Conservation (phyloP, 179 eudicot species). For the Sideroxylon spinosum region DNA sequence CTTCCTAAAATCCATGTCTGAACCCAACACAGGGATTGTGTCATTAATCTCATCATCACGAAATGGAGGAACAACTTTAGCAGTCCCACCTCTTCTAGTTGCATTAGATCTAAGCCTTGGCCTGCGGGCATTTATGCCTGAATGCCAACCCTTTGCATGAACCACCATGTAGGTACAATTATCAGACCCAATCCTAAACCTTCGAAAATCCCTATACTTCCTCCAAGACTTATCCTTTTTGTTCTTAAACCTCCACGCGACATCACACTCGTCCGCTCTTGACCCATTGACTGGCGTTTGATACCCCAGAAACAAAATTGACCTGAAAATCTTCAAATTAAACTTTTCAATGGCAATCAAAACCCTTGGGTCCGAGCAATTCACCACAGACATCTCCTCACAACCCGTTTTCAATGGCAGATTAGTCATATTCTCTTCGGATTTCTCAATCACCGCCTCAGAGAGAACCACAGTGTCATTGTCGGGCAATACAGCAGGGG, state of each 20-base stretch:
- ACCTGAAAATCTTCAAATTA: slow-evolving; percentile 58
- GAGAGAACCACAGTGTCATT: slow-evolving; percentile 25
- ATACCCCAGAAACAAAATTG: slow-evolving; percentile 63
- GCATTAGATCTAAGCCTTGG: slow-evolving; percentile 39
- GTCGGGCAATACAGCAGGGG: slow-evolving; percentile 26
- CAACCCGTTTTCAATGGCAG: slow-evolving; percentile 39
- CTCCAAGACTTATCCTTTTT: slow-evolving; percentile 91
- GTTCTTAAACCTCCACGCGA: slow-evolving; percentile 88
- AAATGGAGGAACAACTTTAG: slow-evolving; percentile 27
- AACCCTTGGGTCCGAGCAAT: slow-evolving; percentile 85
- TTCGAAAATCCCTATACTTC: slow-evolving; percentile 80
- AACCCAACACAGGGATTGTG: slow-evolving; percentile 59
- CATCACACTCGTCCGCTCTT: slow-evolving; percentile 69
- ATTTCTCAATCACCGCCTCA: slow-evolving; percentile 45
- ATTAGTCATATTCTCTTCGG: slow-evolving; percentile 41
- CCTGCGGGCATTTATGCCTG: slow-evolving; percentile 77
- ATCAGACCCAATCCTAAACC: slow-evolving; percentile 66
- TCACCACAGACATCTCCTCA: slow-evolving; percentile 40
- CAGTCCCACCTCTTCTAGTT: slow-evolving; percentile 22
- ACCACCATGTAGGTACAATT: slow-evolving; percentile 63
- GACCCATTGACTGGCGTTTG: slow-evolving; percentile 68
- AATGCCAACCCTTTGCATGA: slow-evolving; percentile 77
- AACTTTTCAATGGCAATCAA: slow-evolving; percentile 66
- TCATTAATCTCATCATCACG: slow-evolving; percentile 74
- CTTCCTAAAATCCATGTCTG: slow-evolving; percentile 49